A percentile compares a stretch with the other conserved stretches of the same genome.
These are phyloP conservation scores for Dillenia turbinata DNA, from an alignment of 164 flowering plant species.

Conservation along the genomic window DNA sequence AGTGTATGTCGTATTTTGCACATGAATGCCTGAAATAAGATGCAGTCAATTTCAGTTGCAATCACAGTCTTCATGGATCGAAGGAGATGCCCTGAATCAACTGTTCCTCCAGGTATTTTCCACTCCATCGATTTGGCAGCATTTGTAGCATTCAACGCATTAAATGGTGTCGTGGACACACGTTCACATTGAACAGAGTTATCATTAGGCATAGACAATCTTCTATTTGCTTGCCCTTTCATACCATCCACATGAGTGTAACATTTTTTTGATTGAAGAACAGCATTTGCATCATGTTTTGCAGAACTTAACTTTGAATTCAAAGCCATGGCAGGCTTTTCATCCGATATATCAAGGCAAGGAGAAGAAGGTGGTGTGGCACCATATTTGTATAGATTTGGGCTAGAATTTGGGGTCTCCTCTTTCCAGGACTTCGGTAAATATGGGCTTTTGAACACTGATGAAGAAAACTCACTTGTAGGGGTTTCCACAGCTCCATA, in stretches of 20 bases:
- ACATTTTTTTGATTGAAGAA: conserved; percentile 39
- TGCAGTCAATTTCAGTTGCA: conserved; percentile 80
- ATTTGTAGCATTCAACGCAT: conserved; percentile 42
- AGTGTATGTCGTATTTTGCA: conserved; percentile 73
- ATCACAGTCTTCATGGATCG: conserved; percentile 53
- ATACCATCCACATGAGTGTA: conserved; percentile 57
- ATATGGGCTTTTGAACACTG: conserved; percentile 74
- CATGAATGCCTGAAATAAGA: conserved; percentile 86
- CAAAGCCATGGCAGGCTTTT: conserved; percentile 31
- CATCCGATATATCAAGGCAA: conserved; percentile 44
- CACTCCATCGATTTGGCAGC: conserved; percentile 36
- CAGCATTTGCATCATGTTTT: conserved; percentile 27
- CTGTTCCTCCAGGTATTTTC: conserved; percentile 31
- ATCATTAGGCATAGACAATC: conserved; percentile 16
- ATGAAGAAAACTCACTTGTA: conserved; percentile 47
- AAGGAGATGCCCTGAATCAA: conserved; percentile 30
- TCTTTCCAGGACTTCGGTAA: conserved; percentile 53
- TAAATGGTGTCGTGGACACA: conserved; percentile 20
- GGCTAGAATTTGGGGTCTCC: conserved; percentile 64
- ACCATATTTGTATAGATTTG: conserved; percentile 58
- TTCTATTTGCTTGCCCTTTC: conserved; percentile 28
- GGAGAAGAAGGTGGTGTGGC: conserved; percentile 77
- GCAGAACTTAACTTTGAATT: conserved; percentile 31
- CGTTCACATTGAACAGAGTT: conserved; percentile 36
- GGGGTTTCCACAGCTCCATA: conserved; percentile 87